phyloP scores from a whole-genome alignment of 257 asterid species.

The Lantana camara region DNA sequence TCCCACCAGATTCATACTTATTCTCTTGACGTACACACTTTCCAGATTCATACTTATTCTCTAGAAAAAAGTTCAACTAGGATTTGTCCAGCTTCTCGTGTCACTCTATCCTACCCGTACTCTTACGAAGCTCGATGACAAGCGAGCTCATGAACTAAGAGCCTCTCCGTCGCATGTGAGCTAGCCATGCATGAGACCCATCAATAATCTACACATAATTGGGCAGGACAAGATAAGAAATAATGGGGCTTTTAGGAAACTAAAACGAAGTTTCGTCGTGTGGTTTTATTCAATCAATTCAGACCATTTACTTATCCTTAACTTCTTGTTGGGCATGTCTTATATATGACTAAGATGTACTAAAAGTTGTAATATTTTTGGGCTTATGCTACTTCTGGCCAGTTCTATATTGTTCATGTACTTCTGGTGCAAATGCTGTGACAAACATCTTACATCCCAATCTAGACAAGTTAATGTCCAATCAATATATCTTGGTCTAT shows the following conservation, averaged over 20 bases:
- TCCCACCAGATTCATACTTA: no score
- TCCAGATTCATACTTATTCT: no score
- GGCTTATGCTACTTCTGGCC: background rate
- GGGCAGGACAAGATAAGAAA: background rate
- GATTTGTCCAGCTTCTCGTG: no score
- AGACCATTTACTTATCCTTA: background rate
- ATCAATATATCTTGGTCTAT: background rate
- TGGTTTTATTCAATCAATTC: slow-evolving; percentile 14
- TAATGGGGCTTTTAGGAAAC: slow-evolving; percentile 4
- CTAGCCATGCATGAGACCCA: background rate
- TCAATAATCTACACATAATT: no score
- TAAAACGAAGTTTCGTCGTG: slow-evolving; percentile 22
- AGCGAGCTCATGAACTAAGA: no score
- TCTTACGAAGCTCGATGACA: no score
- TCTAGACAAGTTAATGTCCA: background rate
- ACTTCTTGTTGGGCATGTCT: slow-evolving; percentile 3
- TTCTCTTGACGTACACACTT: no score
- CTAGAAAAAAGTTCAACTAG: no score
- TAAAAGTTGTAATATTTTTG: background rate
- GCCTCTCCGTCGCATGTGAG: no score
- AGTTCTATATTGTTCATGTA: background rate
- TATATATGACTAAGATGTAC: background rate
- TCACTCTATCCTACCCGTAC: no score
- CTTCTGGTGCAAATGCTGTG: no score
- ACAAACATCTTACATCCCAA: background rate